Conservation (phyloP, 1,284 basidiomycete species). For the Schizophyllum commune region DNA sequence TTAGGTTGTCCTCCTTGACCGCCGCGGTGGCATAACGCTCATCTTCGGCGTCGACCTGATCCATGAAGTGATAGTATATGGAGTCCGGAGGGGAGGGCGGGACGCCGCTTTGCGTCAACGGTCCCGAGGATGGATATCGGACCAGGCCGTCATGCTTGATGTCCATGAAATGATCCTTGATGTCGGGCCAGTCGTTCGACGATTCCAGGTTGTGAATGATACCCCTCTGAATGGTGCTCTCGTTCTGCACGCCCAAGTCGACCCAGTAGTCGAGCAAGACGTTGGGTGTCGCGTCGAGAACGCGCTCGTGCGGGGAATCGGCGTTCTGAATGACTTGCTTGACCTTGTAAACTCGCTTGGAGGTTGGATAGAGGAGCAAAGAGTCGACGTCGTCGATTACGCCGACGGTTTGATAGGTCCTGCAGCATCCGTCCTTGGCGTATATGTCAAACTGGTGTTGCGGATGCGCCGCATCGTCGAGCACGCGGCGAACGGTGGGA, state of each 20-base stretch:
- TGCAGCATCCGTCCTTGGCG: background rate
- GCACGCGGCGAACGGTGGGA: background rate
- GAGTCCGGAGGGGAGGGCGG: too few relatives aligned
- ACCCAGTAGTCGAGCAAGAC: background rate
- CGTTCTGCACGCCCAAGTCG: background rate
- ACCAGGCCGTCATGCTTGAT: background rate
- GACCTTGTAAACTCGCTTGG: background rate
- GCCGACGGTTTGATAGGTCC: background rate
- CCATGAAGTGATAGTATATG: background rate
- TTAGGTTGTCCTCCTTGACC: background rate
- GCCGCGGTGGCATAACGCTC: background rate
- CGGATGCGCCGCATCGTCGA: background rate
- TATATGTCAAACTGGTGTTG: background rate
- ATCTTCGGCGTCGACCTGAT: background rate
- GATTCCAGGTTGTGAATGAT: background rate
- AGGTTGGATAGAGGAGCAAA: background rate
- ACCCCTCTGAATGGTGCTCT: background rate
- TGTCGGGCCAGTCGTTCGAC: background rate
- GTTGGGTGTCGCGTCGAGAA: background rate
- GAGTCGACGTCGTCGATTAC: background rate
- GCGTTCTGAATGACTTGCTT: background rate
- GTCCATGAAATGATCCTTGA: background rate
- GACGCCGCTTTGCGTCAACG: background rate
- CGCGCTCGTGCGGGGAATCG: background rate
- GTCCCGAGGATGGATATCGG: background rate